Evolutionary conservation across 768 basidiomycete genomes (phyloP), one percentile per base, ranked within the genome.

Genomic region (Trametes villosa): DNA sequence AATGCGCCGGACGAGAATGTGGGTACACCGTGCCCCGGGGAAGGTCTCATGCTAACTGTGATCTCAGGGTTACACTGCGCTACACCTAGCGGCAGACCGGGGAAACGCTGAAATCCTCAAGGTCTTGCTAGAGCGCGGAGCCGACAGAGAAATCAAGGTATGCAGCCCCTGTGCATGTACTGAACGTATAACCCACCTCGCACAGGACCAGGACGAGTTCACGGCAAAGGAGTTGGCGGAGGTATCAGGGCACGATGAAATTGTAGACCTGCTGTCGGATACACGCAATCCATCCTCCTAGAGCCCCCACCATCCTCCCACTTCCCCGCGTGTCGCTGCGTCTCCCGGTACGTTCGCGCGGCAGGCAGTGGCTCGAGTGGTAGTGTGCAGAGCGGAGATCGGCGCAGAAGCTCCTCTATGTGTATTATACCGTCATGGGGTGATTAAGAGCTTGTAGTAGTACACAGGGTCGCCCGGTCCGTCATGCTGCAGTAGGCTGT

Each of bases 61-160:
- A 56, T 51, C 47, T 20, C 67, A 97, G 95, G 94, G 92, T 34
- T 94, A 94, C 71, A 92, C 94, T 0, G 82, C 94, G 9, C 74
- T 97, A 20, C 95, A 97, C 67, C 79, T 96, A 0, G 94, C 95
- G 5, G 85, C 87, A 27, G 95, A 97, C 72, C 79, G 94, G 68
- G 95, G 95, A 1, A 80, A 86, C 67, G 55, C 77, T 8, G 76
- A 78, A 0, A 75, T 83, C 3, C 88, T 90, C 2, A 74, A 79
- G 63, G 57, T 86, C 5, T 73, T 97, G 40, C 70, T 95, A 20
- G 66, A 77, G 22, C 76, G 78, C 51, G 92, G 91, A 4, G 94
- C 89, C 6, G 84, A 93, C 66, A 71, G 68, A 44, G 72, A 74
- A 31, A 74, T 90, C 44, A 86, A 88, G 82, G 94, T 92, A 62